Percentiles rank a stretch among this genome's conserved stretches.
Evolutionary conservation across 2,329 filamentous ascomycete species (phyloP).

Genomic region (Aspergillus unguis): DNA sequence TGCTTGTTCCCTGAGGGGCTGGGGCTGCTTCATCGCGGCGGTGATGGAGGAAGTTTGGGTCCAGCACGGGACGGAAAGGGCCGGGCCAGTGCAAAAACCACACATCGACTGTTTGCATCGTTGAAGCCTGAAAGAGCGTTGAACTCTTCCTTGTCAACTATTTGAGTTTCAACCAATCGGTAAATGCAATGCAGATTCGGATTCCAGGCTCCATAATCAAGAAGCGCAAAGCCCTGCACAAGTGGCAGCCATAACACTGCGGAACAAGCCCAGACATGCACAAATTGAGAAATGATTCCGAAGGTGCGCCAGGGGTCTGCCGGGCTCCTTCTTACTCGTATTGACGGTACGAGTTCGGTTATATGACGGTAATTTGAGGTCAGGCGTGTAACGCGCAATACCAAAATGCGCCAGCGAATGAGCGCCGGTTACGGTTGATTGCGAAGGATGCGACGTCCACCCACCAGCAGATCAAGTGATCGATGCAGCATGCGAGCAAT

Average conservation of each 20-base stretch:
- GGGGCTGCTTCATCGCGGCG: slow-evolving; percentile 2
- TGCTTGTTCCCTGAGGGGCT: neutral
- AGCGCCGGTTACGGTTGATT: slow-evolving; percentile 7
- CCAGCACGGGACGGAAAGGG: slow-evolving; percentile 36
- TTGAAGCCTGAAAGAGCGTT: slow-evolving; percentile 10
- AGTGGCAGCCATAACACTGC: slow-evolving; percentile 1
- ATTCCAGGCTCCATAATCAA: neutral
- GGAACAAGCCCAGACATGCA: slow-evolving; percentile 6
- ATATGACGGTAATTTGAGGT: slow-evolving; percentile 28
- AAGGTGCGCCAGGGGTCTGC: slow-evolving; percentile 8
- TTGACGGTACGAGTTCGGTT: slow-evolving; percentile 29
- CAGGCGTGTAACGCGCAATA: slow-evolving; percentile 19
- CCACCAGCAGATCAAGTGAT: slow-evolving; percentile 58
- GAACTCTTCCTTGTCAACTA: slow-evolving; percentile 6
- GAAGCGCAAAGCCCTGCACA: slow-evolving; percentile 3
- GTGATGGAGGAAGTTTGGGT: slow-evolving; percentile 18
- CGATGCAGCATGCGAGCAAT: slow-evolving; percentile 54
- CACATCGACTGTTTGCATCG: neutral
- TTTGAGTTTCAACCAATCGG: slow-evolving; percentile 10
- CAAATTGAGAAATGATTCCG: slow-evolving; percentile 12
- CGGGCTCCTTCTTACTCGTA: slow-evolving; percentile 19
- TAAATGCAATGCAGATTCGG: neutral
- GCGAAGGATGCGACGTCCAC: slow-evolving; percentile 22
- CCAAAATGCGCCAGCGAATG: slow-evolving; percentile 17
- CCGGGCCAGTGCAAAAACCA: slow-evolving; percentile 27